A percentile compares a stretch with the other conserved stretches of the same genome.
Conservation (phyloP, 768 basidiomycete species). For the Naganishia vaughanmartiniae region DNA sequence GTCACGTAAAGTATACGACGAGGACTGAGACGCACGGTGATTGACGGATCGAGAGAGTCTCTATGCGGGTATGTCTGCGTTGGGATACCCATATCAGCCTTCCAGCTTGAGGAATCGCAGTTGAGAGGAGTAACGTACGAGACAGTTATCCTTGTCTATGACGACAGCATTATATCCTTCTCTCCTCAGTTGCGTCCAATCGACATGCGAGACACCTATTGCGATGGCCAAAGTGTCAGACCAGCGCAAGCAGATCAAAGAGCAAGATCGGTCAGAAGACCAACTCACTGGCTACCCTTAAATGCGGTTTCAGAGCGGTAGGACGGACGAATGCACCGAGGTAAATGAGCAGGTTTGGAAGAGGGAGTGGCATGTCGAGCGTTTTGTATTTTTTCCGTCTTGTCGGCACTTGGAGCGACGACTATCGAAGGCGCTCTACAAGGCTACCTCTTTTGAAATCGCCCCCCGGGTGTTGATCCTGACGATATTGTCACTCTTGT, state of each 20-base stretch:
- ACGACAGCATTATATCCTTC: conserved; percentile 85
- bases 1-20: not conserved
- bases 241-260: not conserved
- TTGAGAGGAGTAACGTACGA: conserved; percentile 59
- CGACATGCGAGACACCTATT: conserved; percentile 36
- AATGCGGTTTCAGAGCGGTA: conserved; percentile 36
- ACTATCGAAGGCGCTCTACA: too few species aligned
- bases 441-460: too few species aligned
- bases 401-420: too few species aligned
- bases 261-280: too few species aligned
- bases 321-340: conserved; percentile 40
- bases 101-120: not conserved
- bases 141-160: conserved; percentile 96
- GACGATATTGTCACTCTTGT: too few species aligned
- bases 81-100: not conserved
- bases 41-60: conserved; percentile 72
- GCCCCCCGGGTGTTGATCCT: too few species aligned
- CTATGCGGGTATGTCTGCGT: conserved; percentile 72
- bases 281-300: conserved; percentile 44
- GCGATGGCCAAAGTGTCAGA: not conserved
- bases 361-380: conserved; percentile 11
- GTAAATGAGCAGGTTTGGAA: conserved; percentile 43
- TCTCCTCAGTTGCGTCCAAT: conserved; percentile 57
- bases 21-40: conserved; percentile 50
- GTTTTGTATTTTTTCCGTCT: too few species aligned